phyloP scores from a whole-genome alignment of 1,139 yeast genomes.

The Taiozyma sp. region DNA sequence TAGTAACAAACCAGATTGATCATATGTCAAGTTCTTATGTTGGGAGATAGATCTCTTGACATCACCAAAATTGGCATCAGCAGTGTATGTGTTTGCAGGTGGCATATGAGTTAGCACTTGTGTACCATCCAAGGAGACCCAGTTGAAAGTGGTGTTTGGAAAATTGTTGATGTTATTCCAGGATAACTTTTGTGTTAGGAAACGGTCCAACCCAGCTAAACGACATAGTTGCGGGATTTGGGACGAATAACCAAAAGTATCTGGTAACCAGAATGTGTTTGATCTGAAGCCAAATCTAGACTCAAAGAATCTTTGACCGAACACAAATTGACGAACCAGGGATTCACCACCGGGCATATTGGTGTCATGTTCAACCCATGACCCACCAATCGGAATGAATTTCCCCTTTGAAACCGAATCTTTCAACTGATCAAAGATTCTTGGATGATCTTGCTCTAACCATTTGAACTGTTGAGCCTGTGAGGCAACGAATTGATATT shows the following conservation, averaged over 20 bases:
- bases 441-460: constrained; percentile 84
- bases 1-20: constrained; percentile 73
- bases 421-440: constrained; percentile 51
- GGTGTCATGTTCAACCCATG: constrained; percentile 98
- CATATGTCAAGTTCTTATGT: constrained; percentile 79
- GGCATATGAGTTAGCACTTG: constrained; percentile 97
- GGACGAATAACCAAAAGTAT: constrained; percentile 93
- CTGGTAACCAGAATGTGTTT: constrained; percentile 89
- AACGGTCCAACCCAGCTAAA: constrained; percentile 74
- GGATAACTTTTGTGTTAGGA: constrained; percentile 87
- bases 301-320: constrained; percentile 84
- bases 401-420: constrained; percentile 67
- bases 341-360: constrained; percentile 94
- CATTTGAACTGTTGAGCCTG: constrained; percentile 96
- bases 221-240: constrained; percentile 94
- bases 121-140: constrained; percentile 93
- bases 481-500: constrained; percentile 89
- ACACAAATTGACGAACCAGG: constrained; percentile 77
- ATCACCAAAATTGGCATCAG: constrained; percentile 89
- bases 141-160: constrained; percentile 87
- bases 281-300: constrained; percentile 75
- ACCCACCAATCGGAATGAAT: constrained; percentile 90
- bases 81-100: constrained; percentile 93
- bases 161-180: constrained; percentile 94
- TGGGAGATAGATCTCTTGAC: constrained; percentile 74